Percentiles rank a stretch among this genome's conserved stretches.
Evolutionary conservation across 768 basidiomycete genomes (phyloP).

Genomic region (Tylopilus vinaceipallidus): DNA sequence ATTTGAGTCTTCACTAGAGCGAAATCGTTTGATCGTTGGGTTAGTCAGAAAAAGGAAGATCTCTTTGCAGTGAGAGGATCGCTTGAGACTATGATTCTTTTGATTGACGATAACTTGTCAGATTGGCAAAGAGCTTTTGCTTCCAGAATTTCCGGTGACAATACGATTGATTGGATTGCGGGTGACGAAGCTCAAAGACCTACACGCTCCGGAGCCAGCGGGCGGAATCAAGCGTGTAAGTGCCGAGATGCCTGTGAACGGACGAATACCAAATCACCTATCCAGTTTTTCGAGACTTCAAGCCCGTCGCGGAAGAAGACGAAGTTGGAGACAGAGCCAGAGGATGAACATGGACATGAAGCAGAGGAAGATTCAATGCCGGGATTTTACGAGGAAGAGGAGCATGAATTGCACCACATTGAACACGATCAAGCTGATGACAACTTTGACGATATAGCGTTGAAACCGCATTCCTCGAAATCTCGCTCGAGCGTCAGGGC

Average conservation of each 20-base stretch:
- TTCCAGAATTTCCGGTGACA: conserved; percentile 74
- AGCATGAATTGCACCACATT: conserved; percentile 23
- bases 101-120: conserved; percentile 30
- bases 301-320: conserved; percentile 40
- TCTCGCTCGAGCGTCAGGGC: conserved; percentile 5
- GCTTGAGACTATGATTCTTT: neutral
- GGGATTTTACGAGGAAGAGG: conserved; percentile 50
- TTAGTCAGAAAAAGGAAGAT: conserved; percentile 73
- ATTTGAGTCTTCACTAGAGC: conserved; percentile 74
- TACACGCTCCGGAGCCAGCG: conserved; percentile 44
- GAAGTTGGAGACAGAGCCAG: conserved; percentile 26
- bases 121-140: conserved; percentile 80
- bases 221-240: conserved; percentile 74
- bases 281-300: conserved; percentile 58
- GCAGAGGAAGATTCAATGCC: conserved; percentile 44
- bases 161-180: conserved; percentile 86
- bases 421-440: conserved; percentile 7
- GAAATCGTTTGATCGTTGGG: conserved; percentile 72
- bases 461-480: conserved; percentile 12
- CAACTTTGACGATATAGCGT: conserved; percentile 1
- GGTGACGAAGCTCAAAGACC: conserved; percentile 85
- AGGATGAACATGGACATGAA: conserved; percentile 19
- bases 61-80: conserved; percentile 59
- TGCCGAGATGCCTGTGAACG: neutral
- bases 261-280: neutral